A percentile compares a stretch with the other conserved stretches of the same genome.
Conservation (phyloP, 257 asterid species). For the Fraxinus americana region DNA sequence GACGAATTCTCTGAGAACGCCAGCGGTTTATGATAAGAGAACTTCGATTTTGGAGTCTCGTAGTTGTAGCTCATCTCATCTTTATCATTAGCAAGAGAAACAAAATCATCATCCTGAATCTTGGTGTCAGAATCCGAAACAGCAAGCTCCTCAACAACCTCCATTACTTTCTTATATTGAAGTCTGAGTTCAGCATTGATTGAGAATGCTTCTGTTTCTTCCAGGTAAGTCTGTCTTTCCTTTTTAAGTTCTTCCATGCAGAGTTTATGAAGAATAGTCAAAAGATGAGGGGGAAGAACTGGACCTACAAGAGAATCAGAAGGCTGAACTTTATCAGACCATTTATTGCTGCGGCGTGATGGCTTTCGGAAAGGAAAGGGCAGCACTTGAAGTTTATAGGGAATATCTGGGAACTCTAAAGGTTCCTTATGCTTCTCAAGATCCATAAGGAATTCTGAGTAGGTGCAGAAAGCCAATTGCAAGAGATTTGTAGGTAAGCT, state of each 20-base stretch:
- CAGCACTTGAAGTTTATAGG: conserved; percentile 38
- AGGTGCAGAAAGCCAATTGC: conserved; percentile 46
- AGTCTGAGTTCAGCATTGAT: conserved; percentile 42
- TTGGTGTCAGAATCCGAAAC: conserved; percentile 29
- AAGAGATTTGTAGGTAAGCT: conserved; percentile 49
- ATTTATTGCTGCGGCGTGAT: conserved; percentile 47
- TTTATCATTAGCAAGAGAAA: conserved; percentile 65
- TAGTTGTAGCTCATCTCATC: conserved; percentile 30
- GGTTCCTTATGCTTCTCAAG: conserved; percentile 29
- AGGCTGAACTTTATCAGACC: conserved; percentile 47
- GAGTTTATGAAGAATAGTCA: conserved; percentile 51
- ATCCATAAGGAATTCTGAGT: conserved; percentile 34
- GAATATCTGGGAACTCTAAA: conserved; percentile 47
- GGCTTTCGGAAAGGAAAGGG: conserved; percentile 52
- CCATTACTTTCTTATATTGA: conserved; percentile 49
- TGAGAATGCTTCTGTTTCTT: conserved; percentile 46
- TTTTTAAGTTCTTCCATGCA: conserved; percentile 37
- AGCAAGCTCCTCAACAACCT: conserved; percentile 42
- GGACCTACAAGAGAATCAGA: conserved; percentile 46
- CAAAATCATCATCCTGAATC: conserved; percentile 33
- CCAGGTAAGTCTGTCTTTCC: conserved; percentile 27
- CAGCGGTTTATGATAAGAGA: conserved; percentile 47
- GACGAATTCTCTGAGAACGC: conserved; percentile 34
- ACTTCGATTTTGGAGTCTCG: conserved; percentile 25
- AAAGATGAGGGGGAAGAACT: conserved; percentile 55